These are phyloP conservation scores for Mortierella claussenii DNA, from an alignment of 192 early-diverging fungal genomes.

Conservation along the genomic window DNA sequence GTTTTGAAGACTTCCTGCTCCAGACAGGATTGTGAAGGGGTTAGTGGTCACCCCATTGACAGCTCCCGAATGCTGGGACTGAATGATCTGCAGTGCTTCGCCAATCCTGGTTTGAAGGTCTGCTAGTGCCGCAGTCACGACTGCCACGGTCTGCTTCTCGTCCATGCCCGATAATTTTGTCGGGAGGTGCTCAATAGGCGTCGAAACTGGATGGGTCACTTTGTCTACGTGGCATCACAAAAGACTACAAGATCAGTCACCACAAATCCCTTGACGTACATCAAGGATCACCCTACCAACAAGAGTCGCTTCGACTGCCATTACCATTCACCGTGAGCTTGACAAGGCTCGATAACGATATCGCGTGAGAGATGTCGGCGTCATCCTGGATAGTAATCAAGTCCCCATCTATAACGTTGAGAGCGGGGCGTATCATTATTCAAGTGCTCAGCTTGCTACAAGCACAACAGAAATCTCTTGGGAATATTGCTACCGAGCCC, in stretches of 20 bases:
- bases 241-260: background rate
- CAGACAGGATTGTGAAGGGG: background rate
- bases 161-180: slow-evolving; percentile 14
- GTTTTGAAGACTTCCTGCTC: background rate
- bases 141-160: slow-evolving; percentile 40
- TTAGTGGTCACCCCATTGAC: background rate
- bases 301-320: background rate
- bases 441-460: background rate
- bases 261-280: background rate
- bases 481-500: too few species aligned
- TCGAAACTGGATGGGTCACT: slow-evolving; percentile 27
- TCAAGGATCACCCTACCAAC: slow-evolving; percentile 1
- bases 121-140: slow-evolving; percentile 19
- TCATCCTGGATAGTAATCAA: slow-evolving; percentile 62
- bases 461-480: background rate
- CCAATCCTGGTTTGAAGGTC: slow-evolving; percentile 45
- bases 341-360: slow-evolving; percentile 55
- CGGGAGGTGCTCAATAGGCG: slow-evolving; percentile 19
- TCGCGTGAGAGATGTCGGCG: slow-evolving; percentile 60
- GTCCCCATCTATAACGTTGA: slow-evolving; percentile 52
- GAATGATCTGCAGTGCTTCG: slow-evolving; percentile 19
- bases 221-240: slow-evolving; percentile 9
- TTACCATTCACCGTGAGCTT: slow-evolving; percentile 59
- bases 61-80: slow-evolving; percentile 21
- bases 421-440: background rate